Percentiles rank a stretch among this genome's conserved stretches.
Evolutionary conservation across 257 asterid genomes (phyloP).

Genomic region (Petrea volubilis): DNA sequence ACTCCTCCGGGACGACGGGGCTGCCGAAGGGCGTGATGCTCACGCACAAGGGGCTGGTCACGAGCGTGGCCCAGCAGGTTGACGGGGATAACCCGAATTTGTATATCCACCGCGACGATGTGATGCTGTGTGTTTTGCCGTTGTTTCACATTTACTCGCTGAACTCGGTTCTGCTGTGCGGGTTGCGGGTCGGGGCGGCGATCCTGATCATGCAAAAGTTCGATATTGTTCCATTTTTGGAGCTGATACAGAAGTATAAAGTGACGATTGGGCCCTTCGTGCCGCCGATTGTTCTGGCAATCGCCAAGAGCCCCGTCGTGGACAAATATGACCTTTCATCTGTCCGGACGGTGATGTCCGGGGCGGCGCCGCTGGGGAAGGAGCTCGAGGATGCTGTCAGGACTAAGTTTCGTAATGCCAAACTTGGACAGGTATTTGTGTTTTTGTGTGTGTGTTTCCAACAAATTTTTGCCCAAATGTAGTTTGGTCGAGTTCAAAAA

Average conservation of each 20-base stretch:
- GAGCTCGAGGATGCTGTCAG: slow-evolving; percentile 91
- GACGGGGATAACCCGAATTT: slow-evolving; percentile 90
- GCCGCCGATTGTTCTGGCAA: slow-evolving; percentile 83
- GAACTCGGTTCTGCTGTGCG: slow-evolving; percentile 76
- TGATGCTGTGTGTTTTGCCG: slow-evolving; percentile 76
- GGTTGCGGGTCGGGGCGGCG: slow-evolving; percentile 86
- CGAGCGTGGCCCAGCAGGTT: slow-evolving; percentile 91
- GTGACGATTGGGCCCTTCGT: slow-evolving; percentile 89
- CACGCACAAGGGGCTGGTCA: slow-evolving; percentile 82
- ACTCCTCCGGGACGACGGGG: slow-evolving; percentile 96
- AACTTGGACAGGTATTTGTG: slow-evolving; percentile 76
- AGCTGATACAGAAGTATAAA: slow-evolving; percentile 66
- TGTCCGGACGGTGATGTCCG: slow-evolving; percentile 81
- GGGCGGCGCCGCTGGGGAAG: slow-evolving; percentile 98
- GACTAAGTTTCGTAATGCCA: slow-evolving; percentile 72
- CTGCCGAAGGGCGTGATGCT: slow-evolving; percentile 96
- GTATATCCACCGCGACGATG: slow-evolving; percentile 82
- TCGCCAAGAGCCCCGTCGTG: slow-evolving; percentile 76
- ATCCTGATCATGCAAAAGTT: slow-evolving; percentile 82
- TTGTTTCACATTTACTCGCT: slow-evolving; percentile 82
- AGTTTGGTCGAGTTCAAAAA: too few relatives aligned
- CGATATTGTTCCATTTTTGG: slow-evolving; percentile 66
- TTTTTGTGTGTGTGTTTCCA: neutral
- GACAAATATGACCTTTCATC: slow-evolving; percentile 82
- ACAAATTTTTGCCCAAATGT: too few relatives aligned